Evolutionary conservation across 306 rosid genomes (phyloP).

Genomic region (Castanospermum australe): DNA sequence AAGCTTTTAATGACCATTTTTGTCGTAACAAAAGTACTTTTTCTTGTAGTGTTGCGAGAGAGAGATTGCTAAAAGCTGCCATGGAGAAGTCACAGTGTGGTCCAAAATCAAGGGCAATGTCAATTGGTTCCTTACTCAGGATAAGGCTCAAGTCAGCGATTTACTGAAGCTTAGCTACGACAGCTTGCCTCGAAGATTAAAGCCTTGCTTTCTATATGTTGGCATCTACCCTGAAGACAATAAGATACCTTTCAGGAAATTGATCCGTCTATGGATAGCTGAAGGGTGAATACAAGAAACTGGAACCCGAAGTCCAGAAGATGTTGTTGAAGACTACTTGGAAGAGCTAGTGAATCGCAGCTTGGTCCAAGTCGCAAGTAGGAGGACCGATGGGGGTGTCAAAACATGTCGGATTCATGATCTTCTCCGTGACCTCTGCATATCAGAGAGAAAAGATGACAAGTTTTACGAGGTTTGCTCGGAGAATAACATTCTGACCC

Average conservation of each 20-base stretch:
- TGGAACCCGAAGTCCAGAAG: background rate
- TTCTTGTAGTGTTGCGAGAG: too few relatives aligned
- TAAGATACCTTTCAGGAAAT: background rate
- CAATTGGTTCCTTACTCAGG: background rate
- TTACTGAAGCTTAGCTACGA: background rate
- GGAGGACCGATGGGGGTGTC: slow-evolving; percentile 16
- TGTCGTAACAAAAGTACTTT: too few relatives aligned
- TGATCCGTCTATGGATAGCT: background rate
- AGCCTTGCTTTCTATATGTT: slow-evolving; percentile 4
- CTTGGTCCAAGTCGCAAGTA: background rate
- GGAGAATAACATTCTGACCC: background rate
- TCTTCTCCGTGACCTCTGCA: background rate
- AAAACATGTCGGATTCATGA: slow-evolving; percentile 10
- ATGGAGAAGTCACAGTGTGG: slow-evolving; percentile 3
- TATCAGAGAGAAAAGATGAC: background rate
- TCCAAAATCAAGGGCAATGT: background rate
- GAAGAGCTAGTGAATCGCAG: slow-evolving; percentile 1
- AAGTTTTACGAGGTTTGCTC: background rate
- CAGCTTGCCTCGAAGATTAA: background rate
- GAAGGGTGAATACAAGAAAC: background rate
- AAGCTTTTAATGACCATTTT: too few relatives aligned
- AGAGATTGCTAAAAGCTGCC: too few relatives aligned
- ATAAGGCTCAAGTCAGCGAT: background rate
- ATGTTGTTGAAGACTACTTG: background rate
- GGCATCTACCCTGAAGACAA: background rate